Evolutionary conservation across 2,329 filamentous ascomycete genomes (phyloP).

Genomic region (Ophiocordyceps camponoti-leonardi): DNA sequence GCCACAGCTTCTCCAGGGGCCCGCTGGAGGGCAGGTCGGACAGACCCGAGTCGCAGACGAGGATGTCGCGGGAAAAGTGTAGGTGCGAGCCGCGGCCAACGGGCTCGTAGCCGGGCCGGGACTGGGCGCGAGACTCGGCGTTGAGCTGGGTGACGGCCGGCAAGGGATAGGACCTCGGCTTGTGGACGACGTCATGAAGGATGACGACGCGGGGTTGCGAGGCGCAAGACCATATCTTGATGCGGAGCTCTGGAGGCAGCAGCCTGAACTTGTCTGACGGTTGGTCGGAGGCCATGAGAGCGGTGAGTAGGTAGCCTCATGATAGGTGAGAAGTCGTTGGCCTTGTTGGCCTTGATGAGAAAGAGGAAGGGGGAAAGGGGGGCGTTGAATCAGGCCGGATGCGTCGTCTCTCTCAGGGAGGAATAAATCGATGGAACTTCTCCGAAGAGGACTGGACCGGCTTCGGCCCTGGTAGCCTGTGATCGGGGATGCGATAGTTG

Average conservation of each 20-base stretch:
- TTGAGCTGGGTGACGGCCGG: conserved; percentile 19
- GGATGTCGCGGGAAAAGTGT: conserved; percentile 18
- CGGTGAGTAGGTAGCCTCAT: not conserved
- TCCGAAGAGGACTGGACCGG: no score
- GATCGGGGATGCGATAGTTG: no score
- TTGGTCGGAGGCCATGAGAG: not conserved
- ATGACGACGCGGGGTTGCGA: conserved; percentile 19
- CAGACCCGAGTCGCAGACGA: conserved; percentile 20
- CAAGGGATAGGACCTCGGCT: conserved; percentile 13
- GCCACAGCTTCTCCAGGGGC: conserved; percentile 15
- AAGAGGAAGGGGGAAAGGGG: no score
- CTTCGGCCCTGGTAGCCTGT: no score
- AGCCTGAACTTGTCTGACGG: conserved; percentile 7
- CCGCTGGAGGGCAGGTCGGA: conserved; percentile 14
- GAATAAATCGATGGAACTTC: no score
- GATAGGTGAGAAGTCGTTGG: no score
- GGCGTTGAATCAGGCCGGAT: no score
- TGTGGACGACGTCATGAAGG: conserved; percentile 16
- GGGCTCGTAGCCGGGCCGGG: conserved; percentile 16
- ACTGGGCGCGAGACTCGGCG: conserved; percentile 16
- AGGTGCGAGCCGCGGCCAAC: conserved; percentile 18
- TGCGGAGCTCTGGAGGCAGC: conserved; percentile 18
- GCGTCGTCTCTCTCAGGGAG: no score
- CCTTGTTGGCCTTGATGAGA: no score
- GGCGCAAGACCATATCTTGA: conserved; percentile 19